A percentile compares a stretch with the other conserved stretches of the same genome.
Conservation (phyloP, 108 stramenopile genomes). For the Schizochytrium sp. region DNA sequence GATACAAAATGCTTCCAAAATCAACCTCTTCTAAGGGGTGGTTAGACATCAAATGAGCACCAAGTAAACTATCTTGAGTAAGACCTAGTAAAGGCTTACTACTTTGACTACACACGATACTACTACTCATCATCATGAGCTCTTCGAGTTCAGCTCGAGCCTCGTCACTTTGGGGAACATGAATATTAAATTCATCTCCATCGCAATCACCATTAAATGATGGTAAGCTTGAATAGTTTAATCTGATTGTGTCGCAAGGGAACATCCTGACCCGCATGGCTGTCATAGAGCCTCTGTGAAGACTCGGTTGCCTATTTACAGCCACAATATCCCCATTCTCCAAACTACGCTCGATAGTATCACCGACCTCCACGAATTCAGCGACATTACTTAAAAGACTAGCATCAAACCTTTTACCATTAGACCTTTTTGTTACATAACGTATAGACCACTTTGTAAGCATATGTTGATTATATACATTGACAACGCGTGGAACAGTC, state of each 20-base stretch:
- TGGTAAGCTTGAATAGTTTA: not conserved
- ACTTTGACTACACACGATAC: not conserved
- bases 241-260: not conserved
- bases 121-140: not conserved
- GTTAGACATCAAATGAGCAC: not conserved
- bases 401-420: not conserved
- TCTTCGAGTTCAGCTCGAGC: slow-evolving; percentile 43
- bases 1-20: not conserved
- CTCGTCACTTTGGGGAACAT: not conserved
- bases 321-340: slow-evolving; percentile 19
- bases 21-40: not conserved
- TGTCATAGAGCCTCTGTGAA: not conserved
- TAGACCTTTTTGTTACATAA: not conserved
- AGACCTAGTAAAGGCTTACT: slow-evolving; percentile 3
- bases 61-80: slow-evolving; percentile 27
- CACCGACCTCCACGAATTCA: not conserved
- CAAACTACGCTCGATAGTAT: not conserved
- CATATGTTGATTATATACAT: not conserved
- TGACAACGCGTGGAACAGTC: not conserved
- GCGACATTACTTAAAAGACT: not conserved
- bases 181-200: slow-evolving; percentile 20
- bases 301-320: slow-evolving; percentile 17
- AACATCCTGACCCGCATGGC: not conserved
- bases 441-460: not conserved
- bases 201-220: not conserved